Evolutionary conservation across 1,139 yeast species (phyloP).

Genomic region (Sugiyamaella castrensis): DNA sequence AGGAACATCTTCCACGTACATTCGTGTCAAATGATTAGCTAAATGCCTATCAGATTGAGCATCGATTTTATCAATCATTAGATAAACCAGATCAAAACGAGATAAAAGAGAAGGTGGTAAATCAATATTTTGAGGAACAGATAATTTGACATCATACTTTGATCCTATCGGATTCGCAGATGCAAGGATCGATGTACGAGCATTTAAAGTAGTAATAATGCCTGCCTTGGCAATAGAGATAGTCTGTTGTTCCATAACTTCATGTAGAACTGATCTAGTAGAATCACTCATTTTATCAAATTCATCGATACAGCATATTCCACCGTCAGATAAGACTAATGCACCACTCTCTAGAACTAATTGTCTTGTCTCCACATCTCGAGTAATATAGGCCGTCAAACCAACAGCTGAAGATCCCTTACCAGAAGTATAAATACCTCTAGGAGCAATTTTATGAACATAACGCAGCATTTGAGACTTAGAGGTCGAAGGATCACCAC

Average conservation of each 20-base stretch:
- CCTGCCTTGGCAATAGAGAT: constrained; percentile 98
- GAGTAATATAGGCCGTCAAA: constrained; percentile 91
- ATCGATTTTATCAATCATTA: constrained; percentile 89
- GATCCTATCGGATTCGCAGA: constrained; percentile 98
- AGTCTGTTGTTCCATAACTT: constrained; percentile 99
- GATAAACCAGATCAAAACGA: constrained; percentile 89
- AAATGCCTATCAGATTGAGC: constrained; percentile 78
- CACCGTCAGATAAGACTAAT: constrained; percentile 93
- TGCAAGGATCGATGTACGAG: constrained; percentile 92
- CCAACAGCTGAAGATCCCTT: constrained; percentile 99
- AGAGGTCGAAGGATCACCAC: constrained; percentile 98
- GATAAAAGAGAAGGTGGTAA: constrained; percentile 94
- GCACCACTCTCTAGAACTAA: constrained; percentile 96
- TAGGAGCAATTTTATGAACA: constrained; percentile 95
- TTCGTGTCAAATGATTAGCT: constrained; percentile 85
- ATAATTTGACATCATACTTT: constrained; percentile 85
- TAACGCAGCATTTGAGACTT: constrained; percentile 91
- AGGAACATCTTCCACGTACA: constrained; percentile 88
- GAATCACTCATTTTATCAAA: constrained; percentile 96
- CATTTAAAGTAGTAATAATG: constrained; percentile 92
- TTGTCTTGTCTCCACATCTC: constrained; percentile 92
- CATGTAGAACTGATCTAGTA: constrained; percentile 92
- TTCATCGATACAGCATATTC: constrained; percentile 98
- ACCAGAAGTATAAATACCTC: constrained; percentile 97
- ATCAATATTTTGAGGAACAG: constrained; percentile 93